Evolutionary conservation across 352 stramenopile species (phyloP).

Genomic region (Globisporangium alternatum): DNA sequence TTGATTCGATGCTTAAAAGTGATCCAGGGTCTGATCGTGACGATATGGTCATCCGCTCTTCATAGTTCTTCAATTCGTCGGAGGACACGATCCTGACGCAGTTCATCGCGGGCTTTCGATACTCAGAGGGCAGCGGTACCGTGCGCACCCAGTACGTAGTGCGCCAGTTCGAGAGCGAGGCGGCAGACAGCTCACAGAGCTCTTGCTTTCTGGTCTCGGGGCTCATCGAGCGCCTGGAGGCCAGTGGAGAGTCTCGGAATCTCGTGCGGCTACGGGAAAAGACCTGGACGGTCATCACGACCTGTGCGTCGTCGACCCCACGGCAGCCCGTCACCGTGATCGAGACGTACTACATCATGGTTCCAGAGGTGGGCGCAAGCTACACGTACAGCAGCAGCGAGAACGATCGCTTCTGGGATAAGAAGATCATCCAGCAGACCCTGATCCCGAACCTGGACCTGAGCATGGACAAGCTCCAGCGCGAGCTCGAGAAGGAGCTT

Average conservation of each 20-base stretch:
- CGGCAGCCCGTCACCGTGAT: background rate
- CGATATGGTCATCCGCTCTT: background rate
- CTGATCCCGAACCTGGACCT: conserved; percentile 3
- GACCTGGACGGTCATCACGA: background rate
- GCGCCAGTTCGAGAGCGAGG: background rate
- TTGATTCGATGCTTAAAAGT: too few species aligned
- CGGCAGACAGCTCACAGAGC: background rate
- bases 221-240: background rate
- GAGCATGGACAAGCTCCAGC: background rate
- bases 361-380: background rate
- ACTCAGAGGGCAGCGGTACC: background rate
- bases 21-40: too few species aligned
- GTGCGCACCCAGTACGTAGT: background rate
- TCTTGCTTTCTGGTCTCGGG: background rate
- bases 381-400: background rate
- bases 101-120: background rate
- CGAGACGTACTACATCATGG: background rate
- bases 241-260: background rate
- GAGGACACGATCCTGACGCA: background rate
- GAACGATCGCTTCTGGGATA: background rate
- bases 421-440: background rate
- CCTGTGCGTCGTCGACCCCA: background rate
- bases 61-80: background rate
- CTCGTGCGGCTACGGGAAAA: background rate
- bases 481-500: background rate